Percentiles rank a stretch among this genome's conserved stretches.
Evolutionary conservation across 2,329 filamentous ascomycete genomes (phyloP).

Genomic region (Nemania sp.): DNA sequence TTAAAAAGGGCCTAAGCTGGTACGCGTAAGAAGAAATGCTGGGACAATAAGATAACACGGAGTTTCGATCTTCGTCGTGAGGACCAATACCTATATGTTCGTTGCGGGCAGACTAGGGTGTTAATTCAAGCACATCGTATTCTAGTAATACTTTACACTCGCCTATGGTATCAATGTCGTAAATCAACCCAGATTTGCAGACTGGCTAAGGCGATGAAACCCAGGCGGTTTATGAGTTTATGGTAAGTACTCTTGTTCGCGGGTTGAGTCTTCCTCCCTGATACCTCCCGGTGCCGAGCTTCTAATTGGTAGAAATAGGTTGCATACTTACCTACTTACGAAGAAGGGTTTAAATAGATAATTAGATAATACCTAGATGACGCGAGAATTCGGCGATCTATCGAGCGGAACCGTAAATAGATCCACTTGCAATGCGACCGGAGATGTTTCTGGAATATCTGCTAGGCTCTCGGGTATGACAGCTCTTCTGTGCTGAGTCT

Average conservation of each 20-base stretch:
- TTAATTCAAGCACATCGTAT: no score
- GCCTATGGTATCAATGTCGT: conserved; percentile 9
- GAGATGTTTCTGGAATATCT: background rate
- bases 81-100: background rate
- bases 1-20: background rate
- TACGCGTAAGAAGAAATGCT: background rate
- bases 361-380: background rate
- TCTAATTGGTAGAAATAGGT: background rate
- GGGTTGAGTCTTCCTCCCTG: conserved; percentile 3
- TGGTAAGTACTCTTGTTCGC: no score
- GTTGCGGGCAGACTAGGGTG: background rate
- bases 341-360: background rate
- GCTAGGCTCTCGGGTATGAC: conserved; percentile 2
- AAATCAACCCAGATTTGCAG: conserved; percentile 8
- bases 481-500: background rate
- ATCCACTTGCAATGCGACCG: background rate
- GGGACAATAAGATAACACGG: background rate
- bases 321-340: background rate
- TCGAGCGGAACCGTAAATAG: no score
- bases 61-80: conserved; percentile 2
- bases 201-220: conserved; percentile 19
- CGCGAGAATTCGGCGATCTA: background rate
- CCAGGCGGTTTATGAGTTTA: no score
- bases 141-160: background rate
- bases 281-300: background rate